phyloP scores from a whole-genome alignment of 2,329 filamentous ascomycete genomes.

The Lecanicillium sp. region DNA sequence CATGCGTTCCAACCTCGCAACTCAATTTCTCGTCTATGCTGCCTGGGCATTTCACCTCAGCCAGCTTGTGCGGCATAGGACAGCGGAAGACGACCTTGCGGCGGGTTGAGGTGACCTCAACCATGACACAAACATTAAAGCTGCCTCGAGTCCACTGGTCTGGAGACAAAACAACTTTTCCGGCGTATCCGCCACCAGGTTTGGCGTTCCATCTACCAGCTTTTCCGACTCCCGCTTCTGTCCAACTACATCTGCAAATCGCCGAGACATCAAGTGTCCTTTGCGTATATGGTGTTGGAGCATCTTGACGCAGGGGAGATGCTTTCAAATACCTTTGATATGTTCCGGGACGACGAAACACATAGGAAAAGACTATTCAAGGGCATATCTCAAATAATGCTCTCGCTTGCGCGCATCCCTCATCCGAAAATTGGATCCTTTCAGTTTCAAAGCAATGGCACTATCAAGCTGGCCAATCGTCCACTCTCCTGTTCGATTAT shows the following conservation, averaged over 20 bases:
- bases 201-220: too few species aligned
- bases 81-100: conserved; percentile 17
- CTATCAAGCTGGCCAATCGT: conserved; percentile 21
- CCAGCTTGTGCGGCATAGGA: conserved; percentile 24
- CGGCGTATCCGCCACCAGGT: too few species aligned
- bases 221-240: too few species aligned
- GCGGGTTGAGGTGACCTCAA: conserved; percentile 12
- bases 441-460: conserved; percentile 20
- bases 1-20: conserved; percentile 16
- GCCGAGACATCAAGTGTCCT: too few species aligned
- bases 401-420: conserved; percentile 20
- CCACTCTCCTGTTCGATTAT: conserved; percentile 18
- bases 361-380: conserved; percentile 18
- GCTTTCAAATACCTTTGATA: conserved; percentile 18
- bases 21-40: conserved; percentile 33
- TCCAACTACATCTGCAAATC: too few species aligned
- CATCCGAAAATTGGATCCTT: conserved; percentile 21
- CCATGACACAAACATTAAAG: conserved; percentile 23
- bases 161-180: too few species aligned
- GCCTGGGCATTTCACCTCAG: conserved; percentile 23
- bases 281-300: too few species aligned
- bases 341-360: conserved; percentile 6
- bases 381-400: conserved; percentile 18
- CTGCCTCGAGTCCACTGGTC: conserved; percentile 21
- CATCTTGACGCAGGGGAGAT: conserved; percentile 17